A percentile compares a stretch with the other conserved stretches of the same genome.
These are phyloP conservation scores for Sphaerobolus stellatus DNA, from an alignment of 1,284 basidiomycete species.

Conservation along the genomic window DNA sequence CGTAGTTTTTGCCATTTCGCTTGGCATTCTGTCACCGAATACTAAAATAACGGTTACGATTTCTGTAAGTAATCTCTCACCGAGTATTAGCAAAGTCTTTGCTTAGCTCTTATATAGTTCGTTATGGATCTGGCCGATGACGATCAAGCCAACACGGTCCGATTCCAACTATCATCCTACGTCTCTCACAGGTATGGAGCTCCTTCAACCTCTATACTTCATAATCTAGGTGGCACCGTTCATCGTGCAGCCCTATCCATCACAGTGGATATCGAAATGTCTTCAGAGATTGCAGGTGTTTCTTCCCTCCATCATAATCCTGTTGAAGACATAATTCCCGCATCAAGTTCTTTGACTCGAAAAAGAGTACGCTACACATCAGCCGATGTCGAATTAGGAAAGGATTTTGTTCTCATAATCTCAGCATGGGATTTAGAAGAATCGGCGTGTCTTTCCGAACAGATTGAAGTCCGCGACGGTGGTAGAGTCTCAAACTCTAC, in stretches of 20 bases:
- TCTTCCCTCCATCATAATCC: constrained; percentile 42
- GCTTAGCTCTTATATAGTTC: constrained; percentile 34
- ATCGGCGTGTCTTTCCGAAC: constrained; percentile 55
- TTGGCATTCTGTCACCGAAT: constrained; percentile 48
- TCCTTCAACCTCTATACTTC: constrained; percentile 35
- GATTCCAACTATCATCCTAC: constrained; percentile 50
- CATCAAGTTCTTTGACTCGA: constrained; percentile 20
- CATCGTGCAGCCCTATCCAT: constrained; percentile 39
- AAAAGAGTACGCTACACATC: neutral
- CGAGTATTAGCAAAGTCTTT: constrained; percentile 4
- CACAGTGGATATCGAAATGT: constrained; percentile 45
- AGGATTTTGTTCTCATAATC: constrained; percentile 49
- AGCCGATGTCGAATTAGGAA: constrained; percentile 25
- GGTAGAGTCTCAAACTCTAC: neutral
- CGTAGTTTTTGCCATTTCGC: constrained; percentile 56
- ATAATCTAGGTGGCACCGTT: constrained; percentile 29
- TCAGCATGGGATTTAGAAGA: constrained; percentile 45
- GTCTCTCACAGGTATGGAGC: constrained; percentile 45
- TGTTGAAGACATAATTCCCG: neutral
- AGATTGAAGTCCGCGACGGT: neutral
- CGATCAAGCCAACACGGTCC: constrained; percentile 44
- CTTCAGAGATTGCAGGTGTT: constrained; percentile 38
- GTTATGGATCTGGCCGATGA: constrained; percentile 45
- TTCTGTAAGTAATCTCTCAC: constrained; percentile 35
- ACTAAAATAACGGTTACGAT: constrained; percentile 41